Evolutionary conservation across 495 filamentous ascomycete species (phyloP).

Genomic region (Hypomontagnella submonticulosa): DNA sequence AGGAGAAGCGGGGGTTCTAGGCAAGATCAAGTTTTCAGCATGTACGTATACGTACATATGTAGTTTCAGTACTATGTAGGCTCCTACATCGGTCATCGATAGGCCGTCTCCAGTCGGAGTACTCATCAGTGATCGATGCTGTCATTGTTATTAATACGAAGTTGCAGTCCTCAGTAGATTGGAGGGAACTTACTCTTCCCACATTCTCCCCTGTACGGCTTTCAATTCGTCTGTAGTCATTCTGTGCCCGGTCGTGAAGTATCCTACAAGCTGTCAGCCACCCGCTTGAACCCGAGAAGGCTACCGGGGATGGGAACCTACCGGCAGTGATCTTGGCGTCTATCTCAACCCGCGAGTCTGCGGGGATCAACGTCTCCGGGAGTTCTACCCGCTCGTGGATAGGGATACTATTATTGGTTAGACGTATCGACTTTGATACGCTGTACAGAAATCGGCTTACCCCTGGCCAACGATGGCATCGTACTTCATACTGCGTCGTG

Average conservation of each 20-base stretch:
- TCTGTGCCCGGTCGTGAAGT: conserved; percentile 89
- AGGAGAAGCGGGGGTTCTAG: conserved; percentile 40
- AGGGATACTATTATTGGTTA: conserved; percentile 69
- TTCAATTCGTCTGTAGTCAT: conserved; percentile 88
- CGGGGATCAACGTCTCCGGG: conserved; percentile 92
- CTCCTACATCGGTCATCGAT: conserved; percentile 38
- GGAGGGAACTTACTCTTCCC: conserved; percentile 77
- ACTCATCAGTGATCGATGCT: conserved; percentile 60
- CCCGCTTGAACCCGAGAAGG: conserved; percentile 7
- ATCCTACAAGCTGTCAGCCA: conserved; percentile 58
- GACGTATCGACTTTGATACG: conserved; percentile 23
- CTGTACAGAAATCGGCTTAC: conserved; percentile 53
- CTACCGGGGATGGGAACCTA: conserved; percentile 64
- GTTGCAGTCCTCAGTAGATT: conserved; percentile 20
- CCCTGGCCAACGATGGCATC: conserved; percentile 97
- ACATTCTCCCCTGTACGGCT: conserved; percentile 87
- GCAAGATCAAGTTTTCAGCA: conserved; percentile 40
- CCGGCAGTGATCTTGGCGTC: conserved; percentile 98
- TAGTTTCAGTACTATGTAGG: conserved; percentile 7
- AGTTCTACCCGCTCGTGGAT: conserved; percentile 94
- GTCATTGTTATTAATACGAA: conserved; percentile 45
- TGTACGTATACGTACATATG: conserved; percentile 22
- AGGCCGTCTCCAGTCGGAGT: conserved; percentile 30
- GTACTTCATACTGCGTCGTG: conserved; percentile 84
- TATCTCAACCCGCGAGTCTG: conserved; percentile 95